A percentile compares a stretch with the other conserved stretches of the same genome.
These are phyloP conservation scores for Pichia thaimueangensis DNA, from an alignment of 805 yeast genomes.

Conservation along the genomic window DNA sequence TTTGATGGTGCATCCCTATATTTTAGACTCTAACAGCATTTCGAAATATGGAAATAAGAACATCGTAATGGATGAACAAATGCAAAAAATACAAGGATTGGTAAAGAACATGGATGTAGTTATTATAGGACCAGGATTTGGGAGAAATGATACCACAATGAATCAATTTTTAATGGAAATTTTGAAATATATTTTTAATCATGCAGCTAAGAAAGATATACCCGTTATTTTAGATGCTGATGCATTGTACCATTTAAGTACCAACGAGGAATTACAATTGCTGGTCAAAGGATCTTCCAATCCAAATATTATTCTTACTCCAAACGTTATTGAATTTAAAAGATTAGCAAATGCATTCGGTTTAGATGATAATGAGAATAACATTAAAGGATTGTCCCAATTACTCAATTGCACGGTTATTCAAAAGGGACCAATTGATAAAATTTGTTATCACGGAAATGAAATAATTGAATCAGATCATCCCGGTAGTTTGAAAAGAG, in stretches of 20 bases:
- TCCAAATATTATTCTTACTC: slow-evolving; percentile 67
- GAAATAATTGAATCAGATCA: slow-evolving; percentile 36
- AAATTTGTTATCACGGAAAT: slow-evolving; percentile 46
- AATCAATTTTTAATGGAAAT: slow-evolving; percentile 1
- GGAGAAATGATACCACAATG: slow-evolving; percentile 65
- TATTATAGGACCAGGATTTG: slow-evolving; percentile 91
- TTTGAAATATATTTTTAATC: slow-evolving; percentile 28
- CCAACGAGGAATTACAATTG: slow-evolving; percentile 40
- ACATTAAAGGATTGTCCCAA: slow-evolving; percentile 40
- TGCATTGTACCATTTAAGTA: slow-evolving; percentile 62
- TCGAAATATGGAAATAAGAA: slow-evolving; percentile 1
- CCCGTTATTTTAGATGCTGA: slow-evolving; percentile 92
- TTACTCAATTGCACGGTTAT: slow-evolving; percentile 53
- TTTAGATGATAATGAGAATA: slow-evolving; percentile 17
- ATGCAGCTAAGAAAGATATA: slow-evolving; percentile 45
- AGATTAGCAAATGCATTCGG: slow-evolving; percentile 42
- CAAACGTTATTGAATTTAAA: slow-evolving; percentile 80
- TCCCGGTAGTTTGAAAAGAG: slow-evolving; percentile 69
- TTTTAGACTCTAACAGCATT: slow-evolving; percentile 38
- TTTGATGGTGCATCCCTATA: slow-evolving; percentile 92
- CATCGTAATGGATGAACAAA: slow-evolving; percentile 33
- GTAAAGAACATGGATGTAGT: slow-evolving; percentile 70
- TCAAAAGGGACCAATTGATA: slow-evolving; percentile 66
- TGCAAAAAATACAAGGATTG: slow-evolving; percentile 47
- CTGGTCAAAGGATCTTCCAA: slow-evolving; percentile 38